Base-by-base conservation (phyloP, 1,284 basidiomycete species). In the Leccinum laetum region DNA sequence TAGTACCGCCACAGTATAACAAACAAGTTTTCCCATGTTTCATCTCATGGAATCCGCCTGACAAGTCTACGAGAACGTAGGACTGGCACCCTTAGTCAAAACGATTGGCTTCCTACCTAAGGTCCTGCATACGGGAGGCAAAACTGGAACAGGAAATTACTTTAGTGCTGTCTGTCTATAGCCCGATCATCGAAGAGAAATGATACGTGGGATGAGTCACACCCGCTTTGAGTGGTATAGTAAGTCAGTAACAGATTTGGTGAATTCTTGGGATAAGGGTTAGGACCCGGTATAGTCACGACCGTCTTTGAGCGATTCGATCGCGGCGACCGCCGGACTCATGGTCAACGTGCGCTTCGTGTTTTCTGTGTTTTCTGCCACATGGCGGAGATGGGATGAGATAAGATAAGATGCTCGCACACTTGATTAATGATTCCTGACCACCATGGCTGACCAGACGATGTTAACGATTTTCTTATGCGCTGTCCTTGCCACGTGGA, bases 291-390 rank as follows among this genome's bases (percentile, higher is more conserved):
- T 96, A 75, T 93, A 96, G 80, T 99, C 98, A 63, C 94, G 77
- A 10, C 97, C 96, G 69, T 98, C 96, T 77, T 98, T 97, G 69
- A 99, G 85, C 2, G 92, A 94, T 82, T 99, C 97, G 70, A 99
- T 93, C 53, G 87, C 96, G 4, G 93, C 90, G 53, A 93, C 92
- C 16, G 91, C 21, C 21, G 21, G 86, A 46, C 92, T 93, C 0
- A 96, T 96, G 60, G 90, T 92, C 67, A 99, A 84, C 0, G 95
- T 96, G 69, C 96, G 90, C 80, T 99, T 99, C 55, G 96, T 97
- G 76, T 96, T 91, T 78, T 99, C 96, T 65, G 98, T 88, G 37
- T n/a, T 41, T 41, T 41, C 7, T 21, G 96, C 95, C 60, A 99
- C 41, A 44, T 44, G 89, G 32, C 93, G 86, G 55, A 99, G 87